Base-by-base conservation (phyloP, 176 grass and related monocot genomes). In the Luzula sylvatica region DNA sequence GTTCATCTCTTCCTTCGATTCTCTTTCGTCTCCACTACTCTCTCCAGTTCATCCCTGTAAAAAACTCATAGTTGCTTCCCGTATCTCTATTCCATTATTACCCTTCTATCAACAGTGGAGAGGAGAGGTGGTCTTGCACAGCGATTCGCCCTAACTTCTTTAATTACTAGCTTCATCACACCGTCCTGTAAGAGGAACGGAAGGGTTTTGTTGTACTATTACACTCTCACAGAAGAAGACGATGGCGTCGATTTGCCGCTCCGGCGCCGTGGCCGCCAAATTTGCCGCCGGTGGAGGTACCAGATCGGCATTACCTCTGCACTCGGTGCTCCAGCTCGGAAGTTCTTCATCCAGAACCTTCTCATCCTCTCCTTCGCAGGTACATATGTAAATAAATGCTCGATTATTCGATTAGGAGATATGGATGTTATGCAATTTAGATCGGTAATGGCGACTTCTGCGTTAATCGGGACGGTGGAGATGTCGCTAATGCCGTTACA, bases 321-420 rank as follows among this genome's bases (percentile, higher is more conserved):
- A 22, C 18, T 53, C 50, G n/a, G 23, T 15, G 0, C 26, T 26
- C n/a, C 51, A 54, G 15, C 12, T 54, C 15, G 18, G 47, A 6
- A n/a, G 21, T 54, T 26, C 51, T 26, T 54, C 24, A 14, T 28
- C 23, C 26, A 29, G 51, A 54, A 28, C 23, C 51, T 54, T 54
- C 51, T 35, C 30, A 19, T 28, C 26, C 51, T 54, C 51, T 54
- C 52, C 24, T 55, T 32, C 14, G 24, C 14, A 55, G 52, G 52
- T 32, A 5, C 8, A 55, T 12, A 30, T n/a, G 16, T 27, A 7
- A 30, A 7, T 9, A 35, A 35, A 35, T 35, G 5, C 52, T 30
- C 13, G 27, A 25, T 27, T 8, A 23, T 21, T 51, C 50, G 15
- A 55, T 55, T 23, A 4, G 28, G 43, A 13, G 8, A 12, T 9